Percentiles rank a stretch among this genome's conserved stretches.
Evolutionary conservation across 208 protist genomes (phyloP).

Genomic region (Wallacemonas sp.): DNA sequence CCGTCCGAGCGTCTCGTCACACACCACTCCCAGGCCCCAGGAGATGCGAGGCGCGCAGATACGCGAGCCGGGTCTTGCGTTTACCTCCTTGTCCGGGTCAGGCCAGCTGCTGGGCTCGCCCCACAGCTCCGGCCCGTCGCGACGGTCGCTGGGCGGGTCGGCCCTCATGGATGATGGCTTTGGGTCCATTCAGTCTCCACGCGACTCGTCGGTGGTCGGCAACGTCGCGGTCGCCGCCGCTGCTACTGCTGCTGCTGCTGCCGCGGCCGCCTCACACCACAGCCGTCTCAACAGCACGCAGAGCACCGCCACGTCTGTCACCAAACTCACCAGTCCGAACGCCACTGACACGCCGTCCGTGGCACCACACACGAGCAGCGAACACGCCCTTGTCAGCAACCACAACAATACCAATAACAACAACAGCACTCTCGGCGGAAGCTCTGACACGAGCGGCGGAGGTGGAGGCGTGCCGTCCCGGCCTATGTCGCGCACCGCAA

Average conservation of each 20-base stretch:
- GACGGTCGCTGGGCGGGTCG: not conserved
- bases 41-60: too few relatives aligned
- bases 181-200: not conserved
- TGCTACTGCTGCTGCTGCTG: not conserved
- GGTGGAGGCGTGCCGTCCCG: not conserved
- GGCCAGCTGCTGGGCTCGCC: not conserved
- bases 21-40: too few relatives aligned
- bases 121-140: not conserved
- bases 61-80: too few relatives aligned
- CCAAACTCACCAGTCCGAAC: too few relatives aligned
- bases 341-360: too few relatives aligned
- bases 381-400: too few relatives aligned
- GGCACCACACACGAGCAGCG: too few relatives aligned
- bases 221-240: not conserved
- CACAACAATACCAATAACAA: too few relatives aligned
- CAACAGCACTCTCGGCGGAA: too few relatives aligned
- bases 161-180: not conserved
- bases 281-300: too few relatives aligned
- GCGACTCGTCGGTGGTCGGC: not conserved
- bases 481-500: conserved; percentile 34
- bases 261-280: not conserved
- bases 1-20: not conserved
- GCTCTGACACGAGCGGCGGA: not conserved
- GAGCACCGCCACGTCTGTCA: too few relatives aligned
- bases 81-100: not conserved